These are phyloP conservation scores for Claviceps fusiformis DNA, from an alignment of 2,329 filamentous ascomycete genomes.

Conservation along the genomic window DNA sequence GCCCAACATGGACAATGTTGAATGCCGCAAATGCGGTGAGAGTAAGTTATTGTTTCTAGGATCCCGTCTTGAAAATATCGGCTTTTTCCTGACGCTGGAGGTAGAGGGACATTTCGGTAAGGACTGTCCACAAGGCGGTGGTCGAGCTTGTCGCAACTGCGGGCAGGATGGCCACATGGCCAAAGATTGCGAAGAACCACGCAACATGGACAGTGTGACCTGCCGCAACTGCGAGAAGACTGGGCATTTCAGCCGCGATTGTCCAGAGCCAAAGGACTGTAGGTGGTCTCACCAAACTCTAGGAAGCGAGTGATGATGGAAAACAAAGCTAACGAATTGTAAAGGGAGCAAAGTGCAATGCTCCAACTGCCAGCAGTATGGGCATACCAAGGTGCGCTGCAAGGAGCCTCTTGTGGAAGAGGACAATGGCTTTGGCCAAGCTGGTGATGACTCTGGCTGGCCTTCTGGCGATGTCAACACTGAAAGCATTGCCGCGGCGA, in stretches of 20 bases:
- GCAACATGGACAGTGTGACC: constrained; percentile 30
- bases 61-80: background rate
- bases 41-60: constrained; percentile 26
- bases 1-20: constrained; percentile 46
- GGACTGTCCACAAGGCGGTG: constrained; percentile 50
- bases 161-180: constrained; percentile 46
- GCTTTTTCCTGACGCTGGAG: background rate
- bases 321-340: background rate
- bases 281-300: constrained; percentile 8
- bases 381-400: constrained; percentile 26
- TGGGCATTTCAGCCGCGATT: constrained; percentile 51
- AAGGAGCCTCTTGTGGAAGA: constrained; percentile 13
- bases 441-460: constrained; percentile 4
- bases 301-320: background rate
- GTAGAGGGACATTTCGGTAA: constrained; percentile 47
- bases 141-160: constrained; percentile 46
- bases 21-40: constrained; percentile 52
- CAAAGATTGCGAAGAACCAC: constrained; percentile 35
- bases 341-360: constrained; percentile 27
- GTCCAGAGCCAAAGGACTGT: constrained; percentile 38
- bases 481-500: background rate
- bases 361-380: constrained; percentile 23
- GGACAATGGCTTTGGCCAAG: constrained; percentile 7
- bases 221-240: constrained; percentile 49
- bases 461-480: constrained; percentile 3